A percentile compares a stretch with the other conserved stretches of the same genome.
Evolutionary conservation across 73 alveolate species (phyloP).

Genomic region (Paramecium pentaurelia): DNA sequence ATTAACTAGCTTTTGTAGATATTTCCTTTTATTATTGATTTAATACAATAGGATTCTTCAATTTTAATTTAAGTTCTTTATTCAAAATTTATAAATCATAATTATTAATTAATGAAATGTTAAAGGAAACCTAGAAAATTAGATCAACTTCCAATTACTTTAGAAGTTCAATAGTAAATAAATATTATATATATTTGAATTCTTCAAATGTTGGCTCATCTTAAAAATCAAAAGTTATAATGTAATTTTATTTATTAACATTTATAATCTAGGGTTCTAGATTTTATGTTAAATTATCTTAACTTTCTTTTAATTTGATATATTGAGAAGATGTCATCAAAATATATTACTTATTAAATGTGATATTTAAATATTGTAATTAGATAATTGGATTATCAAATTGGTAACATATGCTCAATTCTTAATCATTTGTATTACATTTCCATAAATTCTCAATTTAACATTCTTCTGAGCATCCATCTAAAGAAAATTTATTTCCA

Average conservation of each 20-base stretch:
- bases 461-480: background rate
- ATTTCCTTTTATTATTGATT: no score
- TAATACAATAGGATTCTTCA: background rate
- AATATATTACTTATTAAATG: background rate
- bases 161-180: background rate
- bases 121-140: background rate
- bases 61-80: background rate
- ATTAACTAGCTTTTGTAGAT: background rate
- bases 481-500: background rate
- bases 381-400: background rate
- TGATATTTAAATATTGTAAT: background rate
- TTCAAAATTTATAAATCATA: background rate
- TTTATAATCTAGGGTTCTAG: background rate
- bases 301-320: background rate
- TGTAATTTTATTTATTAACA: background rate
- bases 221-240: no score
- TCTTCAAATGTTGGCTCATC: background rate
- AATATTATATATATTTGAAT: no score
- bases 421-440: background rate
- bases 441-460: background rate
- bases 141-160: background rate
- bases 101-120: no score
- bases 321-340: background rate
- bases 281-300: background rate
- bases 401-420: background rate